Conservation (phyloP, 2,329 filamentous ascomycete species). For the Xylaria sp. region DNA sequence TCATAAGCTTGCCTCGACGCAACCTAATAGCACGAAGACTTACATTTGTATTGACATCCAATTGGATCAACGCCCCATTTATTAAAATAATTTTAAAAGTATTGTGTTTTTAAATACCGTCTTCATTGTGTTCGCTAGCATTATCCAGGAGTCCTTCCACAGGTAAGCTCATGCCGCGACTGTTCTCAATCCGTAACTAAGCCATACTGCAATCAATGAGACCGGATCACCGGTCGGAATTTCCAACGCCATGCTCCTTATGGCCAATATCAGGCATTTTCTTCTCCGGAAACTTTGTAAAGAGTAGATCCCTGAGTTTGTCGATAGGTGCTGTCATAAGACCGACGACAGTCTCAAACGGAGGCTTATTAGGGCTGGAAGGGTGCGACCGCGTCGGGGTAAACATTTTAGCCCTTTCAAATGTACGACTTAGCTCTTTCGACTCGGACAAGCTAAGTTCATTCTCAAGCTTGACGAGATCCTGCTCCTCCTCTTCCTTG, state of each 20-base stretch:
- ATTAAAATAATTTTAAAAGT: no score
- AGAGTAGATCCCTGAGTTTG: slow-evolving; percentile 58
- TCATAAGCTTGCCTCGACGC: not conserved
- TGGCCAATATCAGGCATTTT: slow-evolving; percentile 27
- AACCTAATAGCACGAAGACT: not conserved
- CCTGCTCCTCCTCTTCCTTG: slow-evolving; percentile 55
- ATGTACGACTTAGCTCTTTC: slow-evolving; percentile 51
- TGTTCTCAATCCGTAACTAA: not conserved
- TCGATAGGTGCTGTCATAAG: slow-evolving; percentile 64
- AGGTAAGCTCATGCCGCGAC: not conserved
- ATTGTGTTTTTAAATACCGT: not conserved
- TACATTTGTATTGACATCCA: not conserved
- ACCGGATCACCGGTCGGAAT: slow-evolving; percentile 22
- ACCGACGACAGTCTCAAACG: slow-evolving; percentile 60
- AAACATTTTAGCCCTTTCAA: slow-evolving; percentile 58
- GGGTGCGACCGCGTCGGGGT: slow-evolving; percentile 58
- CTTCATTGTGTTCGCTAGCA: not conserved
- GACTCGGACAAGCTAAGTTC: slow-evolving; percentile 48
- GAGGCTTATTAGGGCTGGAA: slow-evolving; percentile 57
- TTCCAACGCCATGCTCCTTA: slow-evolving; percentile 22
- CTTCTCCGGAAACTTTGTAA: slow-evolving; percentile 60
- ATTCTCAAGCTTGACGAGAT: slow-evolving; percentile 56
- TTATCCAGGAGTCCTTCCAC: not conserved
- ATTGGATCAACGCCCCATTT: not conserved
- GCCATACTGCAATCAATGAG: not conserved